A percentile compares a stretch with the other conserved stretches of the same genome.
Evolutionary conservation across 768 basidiomycete species (phyloP).

Genomic region (Mycena amicta): DNA sequence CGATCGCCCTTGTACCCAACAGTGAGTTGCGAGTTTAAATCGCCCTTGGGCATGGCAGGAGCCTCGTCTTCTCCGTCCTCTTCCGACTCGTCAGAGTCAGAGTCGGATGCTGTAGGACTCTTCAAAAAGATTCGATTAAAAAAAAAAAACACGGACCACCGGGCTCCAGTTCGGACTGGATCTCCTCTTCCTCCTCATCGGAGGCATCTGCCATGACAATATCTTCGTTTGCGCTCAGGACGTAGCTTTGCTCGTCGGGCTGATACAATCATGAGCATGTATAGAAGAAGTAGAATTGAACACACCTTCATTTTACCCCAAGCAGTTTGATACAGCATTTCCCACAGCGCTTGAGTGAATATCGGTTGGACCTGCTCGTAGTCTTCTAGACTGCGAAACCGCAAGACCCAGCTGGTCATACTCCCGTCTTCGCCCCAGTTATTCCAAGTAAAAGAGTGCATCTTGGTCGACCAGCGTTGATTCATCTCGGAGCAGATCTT

Average conservation of each 20-base stretch:
- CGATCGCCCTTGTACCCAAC: conserved; percentile 96
- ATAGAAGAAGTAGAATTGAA: no score
- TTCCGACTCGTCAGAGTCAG: conserved; percentile 47
- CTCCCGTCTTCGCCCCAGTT: conserved; percentile 54
- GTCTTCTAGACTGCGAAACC: conserved; percentile 57
- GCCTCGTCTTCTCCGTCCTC: conserved; percentile 49
- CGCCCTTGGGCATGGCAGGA: conserved; percentile 50
- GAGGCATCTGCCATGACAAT: conserved; percentile 85
- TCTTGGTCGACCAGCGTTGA: conserved; percentile 61
- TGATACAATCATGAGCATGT: no score
- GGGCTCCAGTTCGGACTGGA: conserved; percentile 65
- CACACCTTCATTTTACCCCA: conserved; percentile 84
- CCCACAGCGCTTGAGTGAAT: conserved; percentile 79
- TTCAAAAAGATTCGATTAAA: background rate
- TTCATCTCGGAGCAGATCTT: conserved; percentile 70
- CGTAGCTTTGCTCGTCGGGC: conserved; percentile 87
- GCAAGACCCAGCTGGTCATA: conserved; percentile 82
- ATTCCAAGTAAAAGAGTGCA: conserved; percentile 88
- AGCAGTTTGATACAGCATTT: conserved; percentile 67
- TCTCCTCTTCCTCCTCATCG: conserved; percentile 79
- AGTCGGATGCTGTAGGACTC: conserved; percentile 34
- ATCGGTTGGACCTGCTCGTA: conserved; percentile 62
- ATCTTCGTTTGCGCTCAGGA: conserved; percentile 78
- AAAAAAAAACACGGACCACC: conserved; percentile 38
- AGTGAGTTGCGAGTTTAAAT: conserved; percentile 84